Evolutionary conservation across 1,139 yeast genomes (phyloP), one percentile per base, ranked within the genome.

Genomic region (Geotrichum siamense): DNA sequence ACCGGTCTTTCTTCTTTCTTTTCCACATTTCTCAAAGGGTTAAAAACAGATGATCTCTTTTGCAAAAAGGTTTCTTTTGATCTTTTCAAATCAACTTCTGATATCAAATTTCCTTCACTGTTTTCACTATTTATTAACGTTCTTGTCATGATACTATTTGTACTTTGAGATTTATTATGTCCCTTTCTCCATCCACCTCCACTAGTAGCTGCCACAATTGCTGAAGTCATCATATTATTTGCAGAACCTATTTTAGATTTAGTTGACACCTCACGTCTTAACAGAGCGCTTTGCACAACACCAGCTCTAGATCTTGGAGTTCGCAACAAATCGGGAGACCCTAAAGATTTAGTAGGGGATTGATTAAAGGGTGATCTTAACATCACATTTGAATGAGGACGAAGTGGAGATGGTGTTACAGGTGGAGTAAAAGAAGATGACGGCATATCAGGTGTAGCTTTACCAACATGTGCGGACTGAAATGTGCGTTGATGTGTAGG

Each of bases 211-310:
- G 16, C 25, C 19, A 22, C 5, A 4, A 20, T 33, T 20, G n/a
- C n/a, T 5, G 16, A 5, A 4, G 28, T 10, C 12, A 37, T 30
- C 9, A 37, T 22, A 8, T 41, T 40, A 5, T 20, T 27, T 2
- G 36, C 17, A 12, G 45, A 41, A 10, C 30, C 48, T 8, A 46
- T 34, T 10, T 44, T 38, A 5, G 54, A 27, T 19, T 53, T 25
- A 42, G 19, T 16, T 10, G 55, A 51, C n/a, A 48, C 52, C 34
- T 55, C 60, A 10, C 60, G 50, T 32, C 53, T 54, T 26, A 57
- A 49, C 53, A 59, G 46, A 17, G 63, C 63, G 28, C 61, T 57
- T 26, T 58, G 59, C 10, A 59, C 56, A 46, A 59, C 59, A 13
- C 60, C 56, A 9, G 55, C 62, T 31, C 55, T 28, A 33, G 37